Base-by-base conservation (phyloP, 495 filamentous ascomycete species). In the Xylaria bambusicola region DNA sequence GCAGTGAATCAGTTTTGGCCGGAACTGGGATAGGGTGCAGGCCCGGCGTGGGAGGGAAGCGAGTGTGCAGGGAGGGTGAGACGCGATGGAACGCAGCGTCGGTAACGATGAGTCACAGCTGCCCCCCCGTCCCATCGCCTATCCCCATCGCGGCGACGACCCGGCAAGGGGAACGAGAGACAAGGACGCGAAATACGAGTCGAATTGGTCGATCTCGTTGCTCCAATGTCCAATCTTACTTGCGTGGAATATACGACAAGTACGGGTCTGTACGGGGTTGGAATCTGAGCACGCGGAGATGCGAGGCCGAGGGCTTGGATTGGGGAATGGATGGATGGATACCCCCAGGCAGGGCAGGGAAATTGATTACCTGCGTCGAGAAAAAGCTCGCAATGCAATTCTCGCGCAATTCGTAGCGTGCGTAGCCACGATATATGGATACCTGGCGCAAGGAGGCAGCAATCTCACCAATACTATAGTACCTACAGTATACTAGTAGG, bases 61-160 rank as follows among this genome's bases (percentile, higher is more conserved):
- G n/a, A 35, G 29, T 41, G n/a, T 45, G n/a, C 44, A 48, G 44
- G 53, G 44, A 40, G 55, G 46, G 55, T 58, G 45, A 58, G 55
- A 58, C 45, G 20, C 45, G 55, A 58, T 58, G 55, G 55, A 50
- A 50, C 55, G 35, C 44, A 42, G 56, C 18, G 56, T 24, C 36
- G 36, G 56, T 58, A 51, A 58, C 56, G 36, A 58, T 58, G 56
- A 58, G 56, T 51, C 46, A 58, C 47, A 44, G 35, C 18, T 21
- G n/a, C n/a, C n/a, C n/a, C n/a, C n/a, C n/a, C n/a, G n/a, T n/a
- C n/a, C n/a, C n/a, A n/a, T n/a, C n/a, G n/a, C n/a, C n/a, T n/a
- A n/a, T n/a, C 29, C 23, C 52, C 17, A 26, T 38, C 13, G 52
- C 3, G 10, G 41, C 41, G 21, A 44, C 41, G 10, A 18, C 21